Evolutionary conservation across 306 rosid genomes (phyloP), one percentile per base, ranked within the genome.

Genomic region (Cucurbita maxima): DNA sequence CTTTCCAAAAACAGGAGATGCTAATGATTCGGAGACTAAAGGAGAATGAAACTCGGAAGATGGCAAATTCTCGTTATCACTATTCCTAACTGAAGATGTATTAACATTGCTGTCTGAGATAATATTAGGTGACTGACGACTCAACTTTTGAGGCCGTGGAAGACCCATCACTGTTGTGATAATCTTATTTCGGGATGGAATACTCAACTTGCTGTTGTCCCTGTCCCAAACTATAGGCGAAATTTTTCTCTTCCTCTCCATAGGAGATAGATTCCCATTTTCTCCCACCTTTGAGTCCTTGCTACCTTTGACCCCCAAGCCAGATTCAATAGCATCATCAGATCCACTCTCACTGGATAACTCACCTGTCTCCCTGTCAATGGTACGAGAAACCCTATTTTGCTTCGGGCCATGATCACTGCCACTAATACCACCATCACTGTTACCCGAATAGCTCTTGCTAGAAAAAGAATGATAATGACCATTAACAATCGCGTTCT

Each of bases 301-400:
- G 8, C 60, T 3, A 18, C 81, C 85, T 72, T 79, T 86, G 30
- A 60, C 63, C 82, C 79, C 76, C 10, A 79, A 54, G 43, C 79
- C 87, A 0, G 88, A 90, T 71, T 91, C 96, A 85, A 77, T 76
- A 79, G 88, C 96, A 76, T 86, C 99, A 73, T 95, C 99, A 41
- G 99, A 91, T 15, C 91, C 89, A 34, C 96, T 92, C 86, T 88
- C 99, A 76, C 99, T 89, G 3, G 99, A 91, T 80, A 95, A 87
- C 70, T 95, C 99, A 70, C 99, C 99, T 1, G 97, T 92, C 82
- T 95, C 99, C 79, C 79, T 89, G 58, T 94, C 99, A 55, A 79
- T 16, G 5, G 86, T 20, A 83, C 77, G 86, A 9, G 83, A 73
- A 80, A 84, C 79, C 44, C 57, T 90, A 87, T 85, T 84, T 22